Evolutionary conservation across 2,329 filamentous ascomycete species (phyloP), one percentile per base, ranked within the genome.

Genomic region (Chrysosporium queenslandicum): DNA sequence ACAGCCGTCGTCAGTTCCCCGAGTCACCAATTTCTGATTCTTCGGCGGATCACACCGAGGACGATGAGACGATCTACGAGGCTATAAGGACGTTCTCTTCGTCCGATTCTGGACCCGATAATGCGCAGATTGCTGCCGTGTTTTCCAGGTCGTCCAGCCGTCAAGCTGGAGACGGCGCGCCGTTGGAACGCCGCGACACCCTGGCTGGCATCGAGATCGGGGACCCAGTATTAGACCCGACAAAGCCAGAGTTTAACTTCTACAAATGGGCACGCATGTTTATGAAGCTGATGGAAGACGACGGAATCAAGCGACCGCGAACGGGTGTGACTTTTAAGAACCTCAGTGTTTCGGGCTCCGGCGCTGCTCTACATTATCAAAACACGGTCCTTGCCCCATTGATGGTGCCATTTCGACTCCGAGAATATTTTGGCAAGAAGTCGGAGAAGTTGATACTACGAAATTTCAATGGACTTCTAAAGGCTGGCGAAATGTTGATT

Each of bases 331-430:
- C 77, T 0, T 86, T 81, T 68, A 79, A 79, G 55, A 74, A 85
- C 48, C 73, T 87, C 30, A 78, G 77, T 52, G 81, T 88, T 0
- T 82, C 74, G 4, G 85, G 85, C 0, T 81, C 81, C 0, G 84
- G 83, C 0, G 75, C 77, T 2, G 81, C 82, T 0, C 63, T 88
- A 21, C 82, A 86, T 57, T 70, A 87, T 1, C 85, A 89, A 61
- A 73, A 81, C 52, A 87, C 79, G 2, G 81, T 88, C 2, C 74
- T 71, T 1, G 81, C 80, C 1, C 66, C 80, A 6, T 63, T 86
- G 20, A 64, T 77, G 55, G 71, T 77, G 0, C 84, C 81, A 0
- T 67, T 86, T 20, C 73, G 79, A 1, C 62, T 79, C 0, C 71
- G 76, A 0, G 78, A 86, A 53, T 68, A 76, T 39, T 71, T 85